Evolutionary conservation across 371 early-diverging fungal genomes (phyloP).

Genomic region (Syncephalastrum sp.): DNA sequence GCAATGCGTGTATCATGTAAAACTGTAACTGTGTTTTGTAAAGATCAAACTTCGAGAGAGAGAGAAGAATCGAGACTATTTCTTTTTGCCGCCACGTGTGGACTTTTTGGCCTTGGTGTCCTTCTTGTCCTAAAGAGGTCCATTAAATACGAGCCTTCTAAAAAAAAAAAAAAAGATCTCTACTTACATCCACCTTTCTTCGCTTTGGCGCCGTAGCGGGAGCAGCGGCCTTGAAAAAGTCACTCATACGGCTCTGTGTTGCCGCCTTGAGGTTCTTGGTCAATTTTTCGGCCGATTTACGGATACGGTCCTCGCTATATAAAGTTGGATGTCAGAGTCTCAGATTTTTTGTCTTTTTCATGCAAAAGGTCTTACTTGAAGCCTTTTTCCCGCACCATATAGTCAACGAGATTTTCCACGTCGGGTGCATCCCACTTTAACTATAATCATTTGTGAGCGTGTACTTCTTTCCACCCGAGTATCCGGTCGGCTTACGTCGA

Average conservation of each 20-base stretch:
- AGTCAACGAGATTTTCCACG: conserved; percentile 87
- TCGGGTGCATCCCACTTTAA: conserved; percentile 90
- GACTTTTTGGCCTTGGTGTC: too few relatives aligned
- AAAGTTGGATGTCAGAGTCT: not conserved
- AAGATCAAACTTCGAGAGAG: too few relatives aligned
- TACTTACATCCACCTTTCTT: too few relatives aligned
- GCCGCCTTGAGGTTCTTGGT: conserved; percentile 70
- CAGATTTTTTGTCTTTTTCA: not conserved
- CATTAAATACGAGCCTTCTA: too few relatives aligned
- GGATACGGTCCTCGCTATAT: conserved; percentile 88
- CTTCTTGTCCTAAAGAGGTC: too few relatives aligned
- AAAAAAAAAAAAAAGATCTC: too few relatives aligned
- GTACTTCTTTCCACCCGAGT: too few relatives aligned
- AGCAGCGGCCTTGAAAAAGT: conserved; percentile 71
- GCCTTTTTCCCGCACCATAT: conserved; percentile 93
- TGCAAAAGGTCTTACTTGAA: conserved; percentile 69
- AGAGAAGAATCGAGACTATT: too few relatives aligned
- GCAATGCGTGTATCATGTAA: too few relatives aligned
- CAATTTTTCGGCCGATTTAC: conserved; percentile 82
- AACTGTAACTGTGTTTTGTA: too few relatives aligned
- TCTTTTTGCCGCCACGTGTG: too few relatives aligned
- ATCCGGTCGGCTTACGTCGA: conserved; percentile 44
- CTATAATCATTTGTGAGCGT: conserved; percentile 22
- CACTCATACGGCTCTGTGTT: conserved; percentile 89
- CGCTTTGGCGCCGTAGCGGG: conserved; percentile 8